Evolutionary conservation across 768 basidiomycete species (phyloP).

Genomic region (Peribolospora kevripleyi): DNA sequence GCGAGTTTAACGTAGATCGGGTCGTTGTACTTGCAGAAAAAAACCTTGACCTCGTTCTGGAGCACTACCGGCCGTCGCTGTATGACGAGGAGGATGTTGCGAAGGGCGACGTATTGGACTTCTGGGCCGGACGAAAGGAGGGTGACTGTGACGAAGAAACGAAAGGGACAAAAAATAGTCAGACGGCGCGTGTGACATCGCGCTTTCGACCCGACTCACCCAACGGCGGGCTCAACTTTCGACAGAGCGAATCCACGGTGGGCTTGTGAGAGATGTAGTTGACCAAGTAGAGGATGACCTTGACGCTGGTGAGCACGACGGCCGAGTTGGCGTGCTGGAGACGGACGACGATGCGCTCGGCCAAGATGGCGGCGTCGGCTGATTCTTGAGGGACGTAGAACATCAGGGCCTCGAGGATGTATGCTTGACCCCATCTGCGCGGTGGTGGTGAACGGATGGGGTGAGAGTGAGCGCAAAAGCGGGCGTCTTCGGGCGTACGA

Average conservation of each 20-base stretch:
- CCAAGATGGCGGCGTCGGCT: conserved; percentile 73
- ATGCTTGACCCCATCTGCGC: conserved; percentile 96
- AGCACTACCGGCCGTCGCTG: conserved; percentile 77
- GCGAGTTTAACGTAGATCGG: conserved; percentile 97
- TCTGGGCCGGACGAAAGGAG: conserved; percentile 89
- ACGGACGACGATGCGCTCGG: conserved; percentile 81
- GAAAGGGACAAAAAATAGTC: neutral
- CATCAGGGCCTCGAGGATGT: conserved; percentile 79
- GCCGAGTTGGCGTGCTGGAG: conserved; percentile 97
- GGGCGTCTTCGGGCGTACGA: neutral
- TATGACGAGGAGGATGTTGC: conserved; percentile 91
- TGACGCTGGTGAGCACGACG: conserved; percentile 96
- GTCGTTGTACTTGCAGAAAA: conserved; percentile 99
- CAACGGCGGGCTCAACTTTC: conserved; percentile 93
- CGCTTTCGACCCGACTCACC: conserved; percentile 27
- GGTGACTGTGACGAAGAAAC: conserved; percentile 35
- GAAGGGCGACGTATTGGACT: conserved; percentile 89
- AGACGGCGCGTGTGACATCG: neutral
- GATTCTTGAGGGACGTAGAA: conserved; percentile 79
- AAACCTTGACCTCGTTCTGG: conserved; percentile 92
- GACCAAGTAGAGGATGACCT: conserved; percentile 85
- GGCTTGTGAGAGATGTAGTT: conserved; percentile 89
- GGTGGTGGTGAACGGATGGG: neutral
- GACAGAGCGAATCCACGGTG: conserved; percentile 69
- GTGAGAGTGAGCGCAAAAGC: conserved; percentile 1